Conservation (phyloP, 2,329 filamentous ascomycete genomes). For the Chalaropsis ovoidea region DNA sequence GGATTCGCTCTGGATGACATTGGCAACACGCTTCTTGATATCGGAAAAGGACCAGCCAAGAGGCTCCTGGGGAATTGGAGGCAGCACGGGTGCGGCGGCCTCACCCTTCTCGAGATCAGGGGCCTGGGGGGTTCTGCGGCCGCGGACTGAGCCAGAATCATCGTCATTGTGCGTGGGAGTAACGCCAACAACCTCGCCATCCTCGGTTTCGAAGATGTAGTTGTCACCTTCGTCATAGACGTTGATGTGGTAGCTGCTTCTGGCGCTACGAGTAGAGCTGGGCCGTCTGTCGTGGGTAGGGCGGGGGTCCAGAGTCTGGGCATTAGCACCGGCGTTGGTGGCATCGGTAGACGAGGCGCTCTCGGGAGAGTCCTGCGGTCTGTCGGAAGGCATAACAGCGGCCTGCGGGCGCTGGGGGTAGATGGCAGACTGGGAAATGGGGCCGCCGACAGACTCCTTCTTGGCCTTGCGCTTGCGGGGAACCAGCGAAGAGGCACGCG, state of each 20-base stretch:
- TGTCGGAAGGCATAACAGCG: conserved; percentile 10
- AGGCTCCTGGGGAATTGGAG: conserved; percentile 8
- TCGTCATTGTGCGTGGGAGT: conserved; percentile 38
- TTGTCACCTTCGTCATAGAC: conserved; percentile 73
- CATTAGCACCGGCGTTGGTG: conserved; percentile 10
- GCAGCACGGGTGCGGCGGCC: conserved; percentile 5
- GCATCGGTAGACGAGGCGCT: conserved; percentile 16
- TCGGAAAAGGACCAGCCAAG: conserved; percentile 32
- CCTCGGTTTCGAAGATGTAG: conserved; percentile 70
- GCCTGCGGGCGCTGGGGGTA: conserved; percentile 44
- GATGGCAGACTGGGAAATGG: conserved; percentile 83
- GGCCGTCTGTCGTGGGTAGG: conserved; percentile 25
- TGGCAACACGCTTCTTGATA: conserved; percentile 43
- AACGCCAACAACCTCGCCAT: conserved; percentile 74
- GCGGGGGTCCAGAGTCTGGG: neutral
- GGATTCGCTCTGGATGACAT: conserved; percentile 50
- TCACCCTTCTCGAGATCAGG: conserved; percentile 27
- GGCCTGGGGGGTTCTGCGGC: conserved; percentile 23
- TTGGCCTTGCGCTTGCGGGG: conserved; percentile 54
- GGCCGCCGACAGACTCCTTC: conserved; percentile 65
- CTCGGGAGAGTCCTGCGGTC: conserved; percentile 6
- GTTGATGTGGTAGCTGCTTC: conserved; percentile 41
- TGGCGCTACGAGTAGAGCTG: conserved; percentile 27
- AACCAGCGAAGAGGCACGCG: conserved; percentile 33
- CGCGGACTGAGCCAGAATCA: conserved; percentile 24